Base-by-base conservation (phyloP, 768 basidiomycete species). In the Xerocomus spinulosus region DNA sequence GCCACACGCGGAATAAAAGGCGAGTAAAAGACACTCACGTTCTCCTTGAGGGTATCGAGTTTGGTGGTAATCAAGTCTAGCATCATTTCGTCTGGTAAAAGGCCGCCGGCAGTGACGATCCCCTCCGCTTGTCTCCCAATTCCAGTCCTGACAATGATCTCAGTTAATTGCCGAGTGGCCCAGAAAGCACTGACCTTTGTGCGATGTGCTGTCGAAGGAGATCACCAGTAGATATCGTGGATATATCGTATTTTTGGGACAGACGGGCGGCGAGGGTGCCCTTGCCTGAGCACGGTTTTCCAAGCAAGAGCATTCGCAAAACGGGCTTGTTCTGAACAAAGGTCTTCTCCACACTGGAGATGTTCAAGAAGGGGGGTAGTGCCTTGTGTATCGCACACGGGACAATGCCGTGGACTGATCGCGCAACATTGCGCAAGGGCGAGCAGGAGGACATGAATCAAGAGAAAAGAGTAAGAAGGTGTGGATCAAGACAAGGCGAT, bases 141-240 rank as follows among this genome's bases (percentile, higher is more conserved):
- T 28, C 81, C 77, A 5, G 87, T 86, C 56, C 82, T 80, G 46
- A 17, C n/a, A 8, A 17, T 5, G 25, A 40, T 26, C 10, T 40
- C 24, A 35, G 33, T 3, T 17, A 4, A n/a, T 26, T 3, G 13
- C 17, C 44, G 28, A 28, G 15, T 24, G 23, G 40, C 9, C 37
- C 20, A 28, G 20, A 13, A 23, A 30, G 18, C 14, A 60, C 75
- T 23, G 42, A 80, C 77, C 74, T 67, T 55, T 86, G 79, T 13
- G 75, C 70, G 55, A 95, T 92, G 55, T 95, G 87, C 50, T 83
- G 83, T 52, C 92, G 75, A 53, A 94, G 70, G 18, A 93, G 70
- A 66, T 95, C 91, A 17, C 91, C 92, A 3, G 89, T 88, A 3
- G 87, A 91, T 48, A 93, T 69, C 23, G 82, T 78, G 14, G 81